A percentile compares a stretch with the other conserved stretches of the same genome.
Evolutionary conservation across 441 rosid species (phyloP).

Genomic region (Pelargonium citronellum): DNA sequence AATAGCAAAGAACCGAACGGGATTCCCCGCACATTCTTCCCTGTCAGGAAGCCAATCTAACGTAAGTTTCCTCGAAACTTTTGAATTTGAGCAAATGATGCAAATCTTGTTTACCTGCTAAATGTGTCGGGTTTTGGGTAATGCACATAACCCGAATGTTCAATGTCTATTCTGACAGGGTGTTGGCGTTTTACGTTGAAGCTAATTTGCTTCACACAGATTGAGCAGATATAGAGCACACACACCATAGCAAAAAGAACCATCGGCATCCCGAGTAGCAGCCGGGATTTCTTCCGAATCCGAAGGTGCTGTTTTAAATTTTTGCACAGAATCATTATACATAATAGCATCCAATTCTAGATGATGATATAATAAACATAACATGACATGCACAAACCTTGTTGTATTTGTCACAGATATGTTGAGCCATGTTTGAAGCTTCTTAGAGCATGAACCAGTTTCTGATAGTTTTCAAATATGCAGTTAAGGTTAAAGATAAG

Average conservation of each 20-base stretch:
- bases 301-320: not conserved
- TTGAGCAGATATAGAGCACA: slow-evolving; percentile 40
- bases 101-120: slow-evolving; percentile 29
- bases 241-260: slow-evolving; percentile 37
- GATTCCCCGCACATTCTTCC: slow-evolving; percentile 43
- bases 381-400: slow-evolving; percentile 2
- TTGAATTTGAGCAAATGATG: not conserved
- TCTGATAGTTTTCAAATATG: not conserved
- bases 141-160: slow-evolving; percentile 28
- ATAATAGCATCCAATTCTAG: not conserved
- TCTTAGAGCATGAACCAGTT: not conserved
- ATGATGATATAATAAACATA: not conserved
- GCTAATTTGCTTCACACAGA: slow-evolving; percentile 38
- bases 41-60: slow-evolving; percentile 13
- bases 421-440: slow-evolving; percentile 7
- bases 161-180: slow-evolving; percentile 10
- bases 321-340: not conserved
- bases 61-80: not conserved
- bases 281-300: slow-evolving; percentile 41
- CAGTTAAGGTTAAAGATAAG: not conserved
- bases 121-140: slow-evolving; percentile 45
- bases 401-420: slow-evolving; percentile 3
- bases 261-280: slow-evolving; percentile 27
- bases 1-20: slow-evolving; percentile 47
- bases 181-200: slow-evolving; percentile 13